Evolutionary conservation across 2,329 filamentous ascomycete species (phyloP).

Genomic region (Fusarium sp.): DNA sequence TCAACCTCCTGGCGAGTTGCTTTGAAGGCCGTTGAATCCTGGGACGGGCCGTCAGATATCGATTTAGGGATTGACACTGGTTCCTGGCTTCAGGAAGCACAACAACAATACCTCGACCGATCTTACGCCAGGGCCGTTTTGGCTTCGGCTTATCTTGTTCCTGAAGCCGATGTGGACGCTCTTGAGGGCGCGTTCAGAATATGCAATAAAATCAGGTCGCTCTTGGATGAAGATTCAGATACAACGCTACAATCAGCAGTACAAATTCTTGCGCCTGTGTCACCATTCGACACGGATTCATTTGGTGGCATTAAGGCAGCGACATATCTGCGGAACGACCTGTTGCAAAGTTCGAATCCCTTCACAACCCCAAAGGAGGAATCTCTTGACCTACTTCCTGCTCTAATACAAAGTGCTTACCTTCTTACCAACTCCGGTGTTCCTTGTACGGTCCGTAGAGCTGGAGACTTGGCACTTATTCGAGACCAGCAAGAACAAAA

Average conservation of each 20-base stretch:
- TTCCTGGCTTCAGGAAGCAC: conserved; percentile 70
- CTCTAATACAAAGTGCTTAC: conserved; percentile 72
- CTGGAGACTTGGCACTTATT: conserved; percentile 74
- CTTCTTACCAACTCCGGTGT: conserved; percentile 66
- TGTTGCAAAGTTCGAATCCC: conserved; percentile 71
- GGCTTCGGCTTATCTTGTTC: conserved; percentile 76
- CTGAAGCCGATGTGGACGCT: conserved; percentile 69
- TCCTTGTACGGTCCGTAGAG: conserved; percentile 65
- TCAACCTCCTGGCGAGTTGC: conserved; percentile 71
- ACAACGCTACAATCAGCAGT: conserved; percentile 64
- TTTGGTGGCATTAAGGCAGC: conserved; percentile 47
- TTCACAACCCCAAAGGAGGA: conserved; percentile 72
- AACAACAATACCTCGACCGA: conserved; percentile 70
- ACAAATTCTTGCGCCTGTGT: conserved; percentile 58
- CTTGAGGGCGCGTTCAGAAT: conserved; percentile 72
- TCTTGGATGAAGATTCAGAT: conserved; percentile 72
- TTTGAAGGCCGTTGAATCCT: conserved; percentile 74
- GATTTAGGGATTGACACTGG: conserved; percentile 73
- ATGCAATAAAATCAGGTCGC: conserved; percentile 64
- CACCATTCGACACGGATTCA: conserved; percentile 47
- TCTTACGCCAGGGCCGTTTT: conserved; percentile 77
- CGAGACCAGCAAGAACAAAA: conserved; percentile 75
- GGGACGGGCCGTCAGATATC: conserved; percentile 79
- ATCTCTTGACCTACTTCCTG: conserved; percentile 71
- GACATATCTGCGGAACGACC: conserved; percentile 55